These are phyloP conservation scores for Chaetomiaceae sp. DNA, from an alignment of 2,329 filamentous ascomycete genomes.

Conservation along the genomic window DNA sequence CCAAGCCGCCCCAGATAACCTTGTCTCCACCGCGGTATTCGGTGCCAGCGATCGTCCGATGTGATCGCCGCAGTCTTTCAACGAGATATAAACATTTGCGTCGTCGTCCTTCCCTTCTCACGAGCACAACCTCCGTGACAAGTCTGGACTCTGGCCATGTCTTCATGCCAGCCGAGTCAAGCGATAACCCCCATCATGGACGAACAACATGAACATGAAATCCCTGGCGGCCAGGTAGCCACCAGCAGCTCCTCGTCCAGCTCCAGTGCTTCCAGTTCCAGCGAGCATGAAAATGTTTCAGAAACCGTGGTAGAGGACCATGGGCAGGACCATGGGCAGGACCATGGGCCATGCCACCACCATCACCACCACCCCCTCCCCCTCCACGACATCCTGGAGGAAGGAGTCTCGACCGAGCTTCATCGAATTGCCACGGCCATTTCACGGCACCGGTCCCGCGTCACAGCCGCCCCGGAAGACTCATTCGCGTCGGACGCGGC, in stretches of 20 bases:
- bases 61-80: too few relatives aligned
- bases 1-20: too few relatives aligned
- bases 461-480: background rate
- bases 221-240: background rate
- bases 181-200: background rate
- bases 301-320: constrained; percentile 4
- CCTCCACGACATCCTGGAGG: constrained; percentile 25
- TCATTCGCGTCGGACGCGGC: constrained; percentile 25
- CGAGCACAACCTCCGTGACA: too few relatives aligned
- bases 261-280: too few relatives aligned
- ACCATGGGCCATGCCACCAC: too few relatives aligned
- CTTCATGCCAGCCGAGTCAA: background rate
- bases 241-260: too few relatives aligned
- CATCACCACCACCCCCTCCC: background rate
- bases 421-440: constrained; percentile 38
- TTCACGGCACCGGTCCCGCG: constrained; percentile 29
- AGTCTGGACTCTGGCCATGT: background rate
- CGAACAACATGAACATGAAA: background rate
- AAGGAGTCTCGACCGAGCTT: constrained; percentile 34
- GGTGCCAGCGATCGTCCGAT: background rate
- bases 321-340: too few relatives aligned
- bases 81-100: background rate
- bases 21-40: constrained; percentile 2
- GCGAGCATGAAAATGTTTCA: background rate
- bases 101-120: background rate